Conservation (phyloP, 495 filamentous ascomycete genomes). For the Penicillium cosmopolitanum region DNA sequence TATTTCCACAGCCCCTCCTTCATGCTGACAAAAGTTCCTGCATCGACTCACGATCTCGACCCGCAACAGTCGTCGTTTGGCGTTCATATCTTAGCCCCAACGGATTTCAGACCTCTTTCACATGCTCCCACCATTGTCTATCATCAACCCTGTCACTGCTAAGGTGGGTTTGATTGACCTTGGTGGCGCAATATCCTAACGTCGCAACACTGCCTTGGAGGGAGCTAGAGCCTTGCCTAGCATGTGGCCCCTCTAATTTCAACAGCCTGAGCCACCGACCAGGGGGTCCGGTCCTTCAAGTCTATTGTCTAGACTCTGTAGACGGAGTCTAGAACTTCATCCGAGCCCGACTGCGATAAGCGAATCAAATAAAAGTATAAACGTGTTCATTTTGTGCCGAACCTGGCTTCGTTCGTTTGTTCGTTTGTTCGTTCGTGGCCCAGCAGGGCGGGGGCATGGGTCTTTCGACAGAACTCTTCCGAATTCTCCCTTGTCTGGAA, state of each 20-base stretch:
- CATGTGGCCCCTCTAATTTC: constrained; percentile 10
- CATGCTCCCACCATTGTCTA: constrained; percentile 8
- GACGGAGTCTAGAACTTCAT: background rate
- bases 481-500: background rate
- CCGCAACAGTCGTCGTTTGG: background rate
- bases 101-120: constrained; percentile 10
- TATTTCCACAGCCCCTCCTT: constrained; percentile 3
- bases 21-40: constrained; percentile 12
- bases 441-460: background rate
- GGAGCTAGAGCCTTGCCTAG: background rate
- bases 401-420: background rate
- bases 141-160: background rate
- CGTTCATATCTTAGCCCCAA: constrained; percentile 8
- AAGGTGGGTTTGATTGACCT: background rate
- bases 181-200: constrained; percentile 1
- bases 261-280: constrained; percentile 10
- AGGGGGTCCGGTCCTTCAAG: constrained; percentile 11
- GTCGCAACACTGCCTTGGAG: background rate
- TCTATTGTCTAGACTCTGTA: background rate
- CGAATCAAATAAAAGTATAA: background rate
- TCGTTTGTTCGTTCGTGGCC: background rate
- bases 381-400: background rate
- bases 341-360: background rate
- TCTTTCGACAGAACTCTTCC: background rate
- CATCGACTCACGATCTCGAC: constrained; percentile 9